Conservation (phyloP, 2,329 filamentous ascomycete genomes). For the Alternaria sp. region DNA sequence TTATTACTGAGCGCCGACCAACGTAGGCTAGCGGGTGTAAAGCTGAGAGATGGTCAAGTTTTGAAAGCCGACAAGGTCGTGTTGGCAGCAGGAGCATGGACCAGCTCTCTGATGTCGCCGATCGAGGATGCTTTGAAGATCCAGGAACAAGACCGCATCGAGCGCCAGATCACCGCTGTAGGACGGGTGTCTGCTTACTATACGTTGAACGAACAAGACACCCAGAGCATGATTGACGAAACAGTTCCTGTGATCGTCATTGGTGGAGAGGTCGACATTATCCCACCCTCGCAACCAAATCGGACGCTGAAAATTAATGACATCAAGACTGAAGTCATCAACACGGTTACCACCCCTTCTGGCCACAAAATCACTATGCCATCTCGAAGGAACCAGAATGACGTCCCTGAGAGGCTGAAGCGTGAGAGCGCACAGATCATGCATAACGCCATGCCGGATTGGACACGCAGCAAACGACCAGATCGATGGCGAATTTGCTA, state of each 20-base stretch:
- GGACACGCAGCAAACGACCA: slow-evolving; percentile 40
- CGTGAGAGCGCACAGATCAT: slow-evolving; percentile 48
- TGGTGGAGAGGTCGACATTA: slow-evolving; percentile 54
- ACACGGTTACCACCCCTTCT: slow-evolving; percentile 55
- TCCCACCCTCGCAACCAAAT: slow-evolving; percentile 57
- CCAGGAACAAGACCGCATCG: slow-evolving; percentile 54
- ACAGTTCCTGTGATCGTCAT: slow-evolving; percentile 62
- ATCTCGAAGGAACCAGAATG: slow-evolving; percentile 53
- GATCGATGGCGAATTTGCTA: slow-evolving; percentile 60
- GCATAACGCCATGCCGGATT: slow-evolving; percentile 37
- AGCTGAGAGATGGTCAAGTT: slow-evolving; percentile 54
- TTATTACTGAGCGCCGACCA: slow-evolving; percentile 51
- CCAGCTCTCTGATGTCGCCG: slow-evolving; percentile 60
- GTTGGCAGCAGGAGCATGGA: slow-evolving; percentile 64
- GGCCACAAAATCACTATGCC: slow-evolving; percentile 62
- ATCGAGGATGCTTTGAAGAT: slow-evolving; percentile 53
- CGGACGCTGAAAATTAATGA: slow-evolving; percentile 66
- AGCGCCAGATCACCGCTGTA: slow-evolving; percentile 63
- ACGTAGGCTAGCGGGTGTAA: slow-evolving; percentile 52
- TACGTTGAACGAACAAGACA: slow-evolving; percentile 58
- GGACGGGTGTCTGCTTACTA: slow-evolving; percentile 67
- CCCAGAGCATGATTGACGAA: slow-evolving; percentile 51
- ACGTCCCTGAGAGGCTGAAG: slow-evolving; percentile 51
- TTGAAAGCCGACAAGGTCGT: slow-evolving; percentile 61
- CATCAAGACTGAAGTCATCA: slow-evolving; percentile 62